Conservation (phyloP, 805 yeast species). For the Debaryomyces maramus region DNA sequence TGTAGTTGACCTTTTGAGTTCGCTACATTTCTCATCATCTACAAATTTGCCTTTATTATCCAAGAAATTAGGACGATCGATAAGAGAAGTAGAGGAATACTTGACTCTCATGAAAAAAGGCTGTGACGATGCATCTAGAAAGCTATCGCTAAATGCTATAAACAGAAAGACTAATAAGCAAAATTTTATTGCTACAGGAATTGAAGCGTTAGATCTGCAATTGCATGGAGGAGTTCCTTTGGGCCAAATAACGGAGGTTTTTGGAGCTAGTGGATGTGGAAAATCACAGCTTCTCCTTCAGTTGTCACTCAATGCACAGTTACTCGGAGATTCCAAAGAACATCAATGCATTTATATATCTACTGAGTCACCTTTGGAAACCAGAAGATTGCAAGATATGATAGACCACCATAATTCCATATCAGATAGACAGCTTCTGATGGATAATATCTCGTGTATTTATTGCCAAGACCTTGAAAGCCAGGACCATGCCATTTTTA, state of each 20-base stretch:
- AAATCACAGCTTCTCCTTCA: constrained; percentile 80
- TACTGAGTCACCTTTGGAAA: constrained; percentile 74
- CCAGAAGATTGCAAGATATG: constrained; percentile 50
- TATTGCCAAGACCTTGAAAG: constrained; percentile 67
- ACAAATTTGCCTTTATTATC: constrained; percentile 17
- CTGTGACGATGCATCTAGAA: constrained; percentile 3
- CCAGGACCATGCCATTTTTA: constrained; percentile 69
- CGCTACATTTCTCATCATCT: constrained; percentile 9
- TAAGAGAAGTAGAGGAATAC: constrained; percentile 26
- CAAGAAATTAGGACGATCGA: constrained; percentile 23
- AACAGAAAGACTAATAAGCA: neutral
- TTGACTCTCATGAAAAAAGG: constrained; percentile 10
- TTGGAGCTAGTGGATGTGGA: constrained; percentile 84
- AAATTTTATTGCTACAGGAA: constrained; percentile 22
- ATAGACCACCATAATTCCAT: constrained; percentile 13
- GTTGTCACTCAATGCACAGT: constrained; percentile 58
- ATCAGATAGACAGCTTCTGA: constrained; percentile 9
- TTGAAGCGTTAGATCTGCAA: constrained; percentile 23
- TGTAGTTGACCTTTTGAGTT: constrained; percentile 23
- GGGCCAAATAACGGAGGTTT: constrained; percentile 60
- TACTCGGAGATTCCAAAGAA: neutral
- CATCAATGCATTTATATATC: constrained; percentile 58
- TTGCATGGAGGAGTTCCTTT: constrained; percentile 32
- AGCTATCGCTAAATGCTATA: neutral
- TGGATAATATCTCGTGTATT: constrained; percentile 48